Evolutionary conservation across 75 land plant genomes (phyloP), one percentile per base, ranked within the genome.

Genomic region (Adiantum capillusveneris): DNA sequence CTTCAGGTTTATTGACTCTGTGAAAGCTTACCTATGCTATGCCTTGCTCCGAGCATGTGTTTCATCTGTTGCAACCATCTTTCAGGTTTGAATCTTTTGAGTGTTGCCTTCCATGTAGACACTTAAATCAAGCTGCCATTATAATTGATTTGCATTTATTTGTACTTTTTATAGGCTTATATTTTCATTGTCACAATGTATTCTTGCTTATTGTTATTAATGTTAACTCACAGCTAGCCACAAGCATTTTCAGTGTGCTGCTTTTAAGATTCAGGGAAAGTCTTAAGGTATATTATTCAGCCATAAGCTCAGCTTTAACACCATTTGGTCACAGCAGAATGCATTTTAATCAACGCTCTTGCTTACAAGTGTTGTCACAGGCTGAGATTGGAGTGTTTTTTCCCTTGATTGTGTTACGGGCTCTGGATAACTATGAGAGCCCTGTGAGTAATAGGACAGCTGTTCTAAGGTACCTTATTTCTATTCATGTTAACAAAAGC

Each of bases 301-400:
- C n/a, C 25, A 26, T 7, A 60, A 46, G 16, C 45, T 49, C 21
- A 0, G 45, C 22, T 59, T 51, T 16, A 19, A 48, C 0, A 52
- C 60, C 57, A 63, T 31, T 18, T n/a, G 62, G 14, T 19, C 9
- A 9, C 58, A 56, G 2, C 21, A 22, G 3, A n/a, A 5, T 26
- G 58, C 6, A 9, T 3, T 34, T 5, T 9, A 34, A 3, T 34
- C 37, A 58, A 1, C 2, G 12, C 18, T 58, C 7, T 31, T 5
- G n/a, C 24, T 31, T 29, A 14, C 67, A 22, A 44, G 53, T 11
- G 30, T 29, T 6, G 48, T 56, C 66, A 42, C 81, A 94, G 98
- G 96, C 78, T 26, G 90, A 94, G 64, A 78, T 94, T 55, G 96
- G 98, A 16, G 70, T 94, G 26, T 94, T 94, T 66, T 94, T 94